A percentile compares a stretch with the other conserved stretches of the same genome.
Conservation (phyloP, 169 alveolate species). For the Eimeria maxima region DNA sequence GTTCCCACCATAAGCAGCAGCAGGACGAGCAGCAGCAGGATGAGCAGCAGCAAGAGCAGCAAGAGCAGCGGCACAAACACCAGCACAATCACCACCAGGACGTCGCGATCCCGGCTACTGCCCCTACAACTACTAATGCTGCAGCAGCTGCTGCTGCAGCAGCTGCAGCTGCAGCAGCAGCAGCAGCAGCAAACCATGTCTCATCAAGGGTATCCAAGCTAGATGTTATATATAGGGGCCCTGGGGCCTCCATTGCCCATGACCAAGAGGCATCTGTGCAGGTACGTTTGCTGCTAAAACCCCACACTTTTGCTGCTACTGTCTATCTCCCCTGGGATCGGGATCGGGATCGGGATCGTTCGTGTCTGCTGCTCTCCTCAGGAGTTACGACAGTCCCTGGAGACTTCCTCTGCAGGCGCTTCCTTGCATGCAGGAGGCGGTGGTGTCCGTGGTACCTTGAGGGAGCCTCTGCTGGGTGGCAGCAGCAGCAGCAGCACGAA, state of each 20-base stretch:
- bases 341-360: neutral
- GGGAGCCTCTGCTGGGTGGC: neutral
- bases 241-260: conserved; percentile 41
- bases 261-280: conserved; percentile 64
- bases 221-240: conserved; percentile 34
- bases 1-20: no score
- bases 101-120: neutral
- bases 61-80: neutral
- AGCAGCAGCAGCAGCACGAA: no score
- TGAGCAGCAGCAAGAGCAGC: neutral
- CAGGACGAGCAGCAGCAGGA: neutral
- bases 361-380: neutral
- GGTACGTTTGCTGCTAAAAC: neutral
- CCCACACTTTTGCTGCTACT: neutral
- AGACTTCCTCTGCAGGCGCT: conserved; percentile 9
- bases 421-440: neutral
- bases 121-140: no score
- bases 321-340: neutral
- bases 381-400: conserved; percentile 54
- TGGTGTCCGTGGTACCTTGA: neutral
- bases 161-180: no score
- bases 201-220: neutral
- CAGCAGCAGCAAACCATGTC: no score
- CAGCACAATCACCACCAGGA: neutral
- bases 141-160: conserved; percentile 9